Base-by-base conservation (phyloP, 768 basidiomycete species). In the Tulasnella sp. region DNA sequence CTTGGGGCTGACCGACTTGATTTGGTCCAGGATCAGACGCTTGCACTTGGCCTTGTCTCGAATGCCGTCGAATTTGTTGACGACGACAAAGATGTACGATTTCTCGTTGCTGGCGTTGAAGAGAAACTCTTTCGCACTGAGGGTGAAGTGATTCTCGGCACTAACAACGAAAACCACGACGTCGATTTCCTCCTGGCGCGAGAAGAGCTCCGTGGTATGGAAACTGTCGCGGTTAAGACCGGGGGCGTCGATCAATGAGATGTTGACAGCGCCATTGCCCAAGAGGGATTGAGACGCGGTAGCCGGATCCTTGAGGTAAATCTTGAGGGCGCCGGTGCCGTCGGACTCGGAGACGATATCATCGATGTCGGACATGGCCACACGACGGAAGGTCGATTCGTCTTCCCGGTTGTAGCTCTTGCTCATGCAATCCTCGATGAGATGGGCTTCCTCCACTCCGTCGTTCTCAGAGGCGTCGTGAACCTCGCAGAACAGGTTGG, bases 151-250 rank as follows among this genome's bases (percentile, higher is more conserved):
- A 86, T 99, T 99, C 88, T 98, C 97, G 4, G 98, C 96, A 0
- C 95, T 96, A 75, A 98, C 96, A 83, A 98, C 96, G 85, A 98
- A 99, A 80, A 99, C 97, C 80, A 99, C 91, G 34, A 99, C 97
- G 85, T 99, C 98, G 72, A 99, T 99, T 87, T 98, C 97, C 84
- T 97, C 94, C 86, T 99, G 98, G 24, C 96, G 94, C 46, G 97
- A 91, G 83, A 99, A 99, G 76, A 98, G 88, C 9, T 96, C 95
- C 3, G 97, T 99, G 1, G 98, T 99, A 87, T 97, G 94, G 84
- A 96, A 84, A 81, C 92, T 95, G 86, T 99, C 98, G 73, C 96
- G 92, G 86, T 99, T 99, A 77, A 99, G 91, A 77, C 98, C 98
- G 2, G 98, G 98, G 0, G 97, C 97, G 83, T 99, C 98, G 85